Evolutionary conservation across 2,329 filamentous ascomycete species (phyloP).

Genomic region (Podosphaera xanthii): DNA sequence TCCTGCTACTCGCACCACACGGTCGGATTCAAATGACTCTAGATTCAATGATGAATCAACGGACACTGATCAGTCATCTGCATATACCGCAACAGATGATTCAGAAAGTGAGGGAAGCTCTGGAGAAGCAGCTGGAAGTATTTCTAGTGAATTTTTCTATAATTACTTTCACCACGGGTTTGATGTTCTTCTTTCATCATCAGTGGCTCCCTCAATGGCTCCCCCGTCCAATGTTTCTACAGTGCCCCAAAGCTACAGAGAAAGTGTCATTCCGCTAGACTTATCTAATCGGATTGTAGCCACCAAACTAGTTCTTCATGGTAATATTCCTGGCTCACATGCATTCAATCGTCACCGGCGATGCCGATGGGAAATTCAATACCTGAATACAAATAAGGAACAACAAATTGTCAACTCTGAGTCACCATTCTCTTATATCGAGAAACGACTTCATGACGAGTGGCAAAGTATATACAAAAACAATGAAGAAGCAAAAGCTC

Average conservation of each 20-base stretch:
- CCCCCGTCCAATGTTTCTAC: constrained; percentile 25
- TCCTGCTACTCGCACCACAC: constrained; percentile 24
- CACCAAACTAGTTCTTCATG: constrained; percentile 81
- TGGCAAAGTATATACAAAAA: constrained; percentile 47
- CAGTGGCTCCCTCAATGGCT: constrained; percentile 37
- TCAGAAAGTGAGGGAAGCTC: constrained; percentile 40
- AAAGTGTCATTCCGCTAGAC: constrained; percentile 10
- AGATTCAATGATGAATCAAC: constrained; percentile 29
- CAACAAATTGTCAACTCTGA: constrained; percentile 26
- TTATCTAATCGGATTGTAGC: constrained; percentile 48
- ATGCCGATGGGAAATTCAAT: constrained; percentile 61
- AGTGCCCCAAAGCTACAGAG: constrained; percentile 9
- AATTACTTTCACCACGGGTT: constrained; percentile 96
- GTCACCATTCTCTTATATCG: constrained; percentile 52
- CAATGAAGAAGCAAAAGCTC: constrained; percentile 25
- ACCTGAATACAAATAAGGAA: constrained; percentile 24
- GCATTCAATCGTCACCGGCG: constrained; percentile 88
- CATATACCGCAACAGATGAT: constrained; percentile 46
- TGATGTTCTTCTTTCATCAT: constrained; percentile 72
- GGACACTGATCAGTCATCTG: constrained; percentile 55
- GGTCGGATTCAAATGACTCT: constrained; percentile 19
- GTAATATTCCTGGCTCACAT: constrained; percentile 86
- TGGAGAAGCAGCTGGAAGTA: constrained; percentile 28
- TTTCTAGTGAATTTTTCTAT: constrained; percentile 66
- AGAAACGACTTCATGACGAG: constrained; percentile 39